Evolutionary conservation across 345 rosid species (phyloP).

Genomic region (Geranium brycei): DNA sequence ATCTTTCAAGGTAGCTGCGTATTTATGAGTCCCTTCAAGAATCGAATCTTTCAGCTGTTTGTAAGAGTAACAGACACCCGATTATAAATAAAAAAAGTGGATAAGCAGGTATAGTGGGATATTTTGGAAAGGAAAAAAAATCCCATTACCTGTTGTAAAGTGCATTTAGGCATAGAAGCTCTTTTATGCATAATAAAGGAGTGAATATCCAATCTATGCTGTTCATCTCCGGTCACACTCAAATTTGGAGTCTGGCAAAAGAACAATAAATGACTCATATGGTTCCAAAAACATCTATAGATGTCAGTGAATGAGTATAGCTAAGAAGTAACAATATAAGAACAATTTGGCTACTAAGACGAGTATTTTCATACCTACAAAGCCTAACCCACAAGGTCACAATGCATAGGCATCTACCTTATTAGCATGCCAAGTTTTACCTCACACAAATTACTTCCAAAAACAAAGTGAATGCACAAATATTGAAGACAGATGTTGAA

Average conservation of each 20-base stretch:
- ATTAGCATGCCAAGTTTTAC: too few relatives aligned
- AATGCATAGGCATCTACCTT: too few relatives aligned
- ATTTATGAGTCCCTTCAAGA: conserved; percentile 15
- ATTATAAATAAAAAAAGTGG: neutral
- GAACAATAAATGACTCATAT: conserved; percentile 2
- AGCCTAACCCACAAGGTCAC: too few relatives aligned
- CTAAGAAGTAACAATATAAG: neutral
- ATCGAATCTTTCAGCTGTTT: conserved; percentile 41
- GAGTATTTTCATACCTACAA: neutral
- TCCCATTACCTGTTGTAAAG: conserved; percentile 29
- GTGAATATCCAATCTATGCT: conserved; percentile 33
- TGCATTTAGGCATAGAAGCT: conserved; percentile 33
- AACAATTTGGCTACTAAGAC: neutral
- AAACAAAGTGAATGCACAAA: neutral
- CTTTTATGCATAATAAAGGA: conserved; percentile 41
- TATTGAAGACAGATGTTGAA: neutral
- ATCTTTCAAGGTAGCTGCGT: conserved; percentile 23
- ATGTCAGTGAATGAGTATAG: neutral
- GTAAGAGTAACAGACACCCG: conserved; percentile 6
- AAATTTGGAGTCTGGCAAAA: conserved; percentile 21
- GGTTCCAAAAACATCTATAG: neutral
- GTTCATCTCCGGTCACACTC: conserved; percentile 20
- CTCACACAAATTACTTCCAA: too few relatives aligned
- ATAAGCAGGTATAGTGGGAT: neutral
- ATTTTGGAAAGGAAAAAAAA: conserved; percentile 2